Conservation (phyloP, 495 filamentous ascomycete species). For the Aspergillus mulundensis region DNA sequence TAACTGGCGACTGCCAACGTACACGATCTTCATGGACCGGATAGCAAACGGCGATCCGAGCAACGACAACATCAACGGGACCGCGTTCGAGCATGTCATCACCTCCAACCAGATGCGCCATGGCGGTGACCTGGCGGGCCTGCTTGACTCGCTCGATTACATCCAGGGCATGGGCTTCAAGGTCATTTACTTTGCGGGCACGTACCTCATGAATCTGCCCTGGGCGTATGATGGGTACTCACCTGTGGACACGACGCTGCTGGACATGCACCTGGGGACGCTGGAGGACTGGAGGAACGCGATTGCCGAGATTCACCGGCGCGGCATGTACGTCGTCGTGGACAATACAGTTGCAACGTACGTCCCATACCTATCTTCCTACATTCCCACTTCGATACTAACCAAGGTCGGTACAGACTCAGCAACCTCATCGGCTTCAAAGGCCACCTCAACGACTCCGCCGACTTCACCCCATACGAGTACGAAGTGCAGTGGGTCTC, state of each 20-base stretch:
- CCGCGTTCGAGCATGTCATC: slow-evolving; percentile 63
- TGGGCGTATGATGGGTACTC: slow-evolving; percentile 65
- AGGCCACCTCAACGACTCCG: slow-evolving; percentile 58
- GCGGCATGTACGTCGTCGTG: slow-evolving; percentile 66
- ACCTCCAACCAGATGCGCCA: slow-evolving; percentile 65
- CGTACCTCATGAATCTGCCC: slow-evolving; percentile 63
- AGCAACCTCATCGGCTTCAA: slow-evolving; percentile 65
- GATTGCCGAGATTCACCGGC: slow-evolving; percentile 59
- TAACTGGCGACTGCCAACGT: slow-evolving; percentile 69
- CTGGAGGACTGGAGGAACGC: slow-evolving; percentile 58
- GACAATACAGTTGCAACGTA: slow-evolving; percentile 69
- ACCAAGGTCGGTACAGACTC: slow-evolving; percentile 32
- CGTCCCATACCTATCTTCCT: slow-evolving; percentile 19
- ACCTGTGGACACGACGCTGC: slow-evolving; percentile 63
- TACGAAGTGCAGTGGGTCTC: slow-evolving; percentile 57
- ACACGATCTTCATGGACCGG: slow-evolving; percentile 64
- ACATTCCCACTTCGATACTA: no score
- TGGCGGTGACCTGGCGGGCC: slow-evolving; percentile 62
- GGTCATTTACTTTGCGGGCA: slow-evolving; percentile 67
- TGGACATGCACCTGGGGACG: slow-evolving; percentile 64
- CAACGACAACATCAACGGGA: slow-evolving; percentile 68
- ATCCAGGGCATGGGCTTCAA: slow-evolving; percentile 71
- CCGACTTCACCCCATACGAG: slow-evolving; percentile 53
- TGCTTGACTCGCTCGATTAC: slow-evolving; percentile 65
- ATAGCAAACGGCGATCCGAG: slow-evolving; percentile 67